Evolutionary conservation across 352 stramenopile species (phyloP).

Genomic region (Phytophthora nicotianae): DNA sequence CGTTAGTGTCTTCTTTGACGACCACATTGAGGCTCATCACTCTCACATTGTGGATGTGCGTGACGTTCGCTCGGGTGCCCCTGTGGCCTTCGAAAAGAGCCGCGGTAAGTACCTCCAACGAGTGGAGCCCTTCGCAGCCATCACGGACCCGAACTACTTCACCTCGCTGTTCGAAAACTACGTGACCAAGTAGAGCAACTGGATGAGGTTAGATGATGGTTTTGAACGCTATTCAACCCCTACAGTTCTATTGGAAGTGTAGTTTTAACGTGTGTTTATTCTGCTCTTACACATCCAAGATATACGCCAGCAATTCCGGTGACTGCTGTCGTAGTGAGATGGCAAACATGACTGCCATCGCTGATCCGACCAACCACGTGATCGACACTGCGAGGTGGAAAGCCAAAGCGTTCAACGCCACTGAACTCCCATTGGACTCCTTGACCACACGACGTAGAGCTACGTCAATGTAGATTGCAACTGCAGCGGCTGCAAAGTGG

Average conservation of each 20-base stretch:
- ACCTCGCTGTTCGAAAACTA: constrained; percentile 51
- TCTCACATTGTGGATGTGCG: constrained; percentile 85
- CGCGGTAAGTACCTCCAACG: constrained; percentile 65
- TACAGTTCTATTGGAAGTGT: too few species aligned
- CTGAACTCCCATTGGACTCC: constrained; percentile 19
- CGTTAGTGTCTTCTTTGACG: constrained; percentile 69
- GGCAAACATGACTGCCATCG: constrained; percentile 41
- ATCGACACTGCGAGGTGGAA: constrained; percentile 56
- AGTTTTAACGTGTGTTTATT: too few species aligned
- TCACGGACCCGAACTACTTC: constrained; percentile 82
- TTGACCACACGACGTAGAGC: constrained; percentile 26
- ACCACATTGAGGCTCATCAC: constrained; percentile 78
- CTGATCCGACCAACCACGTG: constrained; percentile 48
- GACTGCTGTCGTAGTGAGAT: constrained; percentile 50
- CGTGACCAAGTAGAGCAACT: constrained; percentile 21
- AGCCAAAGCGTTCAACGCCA: constrained; percentile 34
- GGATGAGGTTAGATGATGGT: too few species aligned
- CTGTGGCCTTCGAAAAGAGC: constrained; percentile 63
- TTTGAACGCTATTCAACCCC: too few species aligned
- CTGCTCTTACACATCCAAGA: constrained; percentile 48
- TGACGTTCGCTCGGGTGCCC: constrained; percentile 46
- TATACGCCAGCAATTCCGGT: constrained; percentile 48
- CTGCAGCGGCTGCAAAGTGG: constrained; percentile 44
- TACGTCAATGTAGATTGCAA: constrained; percentile 50
- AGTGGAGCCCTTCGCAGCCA: constrained; percentile 81